These are phyloP conservation scores for Yamagishiella unicocca DNA, from an alignment of 139 green algal species.

Conservation along the genomic window DNA sequence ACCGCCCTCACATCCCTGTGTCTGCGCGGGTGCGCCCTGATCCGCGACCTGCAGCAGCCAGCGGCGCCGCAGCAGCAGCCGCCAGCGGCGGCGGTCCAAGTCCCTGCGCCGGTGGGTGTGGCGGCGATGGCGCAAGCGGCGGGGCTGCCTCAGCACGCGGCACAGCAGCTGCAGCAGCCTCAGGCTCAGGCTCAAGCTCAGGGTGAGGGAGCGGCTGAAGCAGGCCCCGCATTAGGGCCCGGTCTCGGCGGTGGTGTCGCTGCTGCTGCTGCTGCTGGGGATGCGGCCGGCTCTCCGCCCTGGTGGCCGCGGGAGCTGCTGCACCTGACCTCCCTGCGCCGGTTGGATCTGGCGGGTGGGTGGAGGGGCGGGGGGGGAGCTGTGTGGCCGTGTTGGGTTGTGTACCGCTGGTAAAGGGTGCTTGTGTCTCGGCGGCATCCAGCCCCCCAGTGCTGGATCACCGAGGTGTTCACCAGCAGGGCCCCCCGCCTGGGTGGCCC, in stretches of 20 bases:
- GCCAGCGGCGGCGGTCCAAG: too few relatives aligned
- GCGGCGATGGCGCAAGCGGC: not conserved
- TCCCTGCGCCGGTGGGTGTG: not conserved
- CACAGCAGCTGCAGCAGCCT: not conserved
- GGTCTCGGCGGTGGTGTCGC: not conserved
- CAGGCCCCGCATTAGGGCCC: not conserved
- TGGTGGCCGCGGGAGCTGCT: slow-evolving; percentile 13
- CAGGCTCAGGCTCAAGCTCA: not conserved
- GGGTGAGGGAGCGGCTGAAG: not conserved
- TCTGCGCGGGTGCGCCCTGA: slow-evolving; percentile 22
- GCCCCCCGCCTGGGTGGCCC: too few relatives aligned
- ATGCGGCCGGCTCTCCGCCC: not conserved
- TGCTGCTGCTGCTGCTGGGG: not conserved
- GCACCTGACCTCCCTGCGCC: not conserved
- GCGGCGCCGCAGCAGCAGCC: not conserved
- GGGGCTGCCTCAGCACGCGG: not conserved
- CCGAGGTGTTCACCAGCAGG: too few relatives aligned
- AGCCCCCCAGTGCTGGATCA: too few relatives aligned
- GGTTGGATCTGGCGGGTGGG: slow-evolving; percentile 23
- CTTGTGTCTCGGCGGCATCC: too few relatives aligned
- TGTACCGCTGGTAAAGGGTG: too few relatives aligned
- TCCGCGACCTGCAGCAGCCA: not conserved
- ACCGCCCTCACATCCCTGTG: slow-evolving; percentile 12
- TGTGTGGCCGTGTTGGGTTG: not conserved
- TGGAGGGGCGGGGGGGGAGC: not conserved